Percentiles rank a stretch among this genome's conserved stretches.
phyloP scores from a whole-genome alignment of 306 rosid genomes.

The Arachis hypogaea region DNA sequence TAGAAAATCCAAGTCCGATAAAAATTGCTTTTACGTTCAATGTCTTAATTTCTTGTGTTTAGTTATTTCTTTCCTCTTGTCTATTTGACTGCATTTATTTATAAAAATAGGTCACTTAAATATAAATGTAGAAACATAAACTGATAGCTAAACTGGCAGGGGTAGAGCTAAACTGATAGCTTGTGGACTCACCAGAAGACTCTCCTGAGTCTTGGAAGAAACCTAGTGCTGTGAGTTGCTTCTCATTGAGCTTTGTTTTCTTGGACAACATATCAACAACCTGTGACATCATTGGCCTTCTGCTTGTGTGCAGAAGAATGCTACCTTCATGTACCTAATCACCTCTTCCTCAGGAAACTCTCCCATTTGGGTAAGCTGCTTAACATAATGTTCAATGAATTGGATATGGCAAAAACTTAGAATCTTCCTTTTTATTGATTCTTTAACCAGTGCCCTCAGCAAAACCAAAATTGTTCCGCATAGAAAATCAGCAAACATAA shows the following conservation, averaged over 20 bases:
- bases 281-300: constrained; percentile 84
- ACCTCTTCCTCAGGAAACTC: constrained; percentile 77
- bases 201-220: constrained; percentile 59
- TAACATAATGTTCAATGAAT: background rate
- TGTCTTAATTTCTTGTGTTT: too few species aligned
- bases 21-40: too few species aligned
- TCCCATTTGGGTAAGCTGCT: constrained; percentile 63
- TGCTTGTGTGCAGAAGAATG: constrained; percentile 92
- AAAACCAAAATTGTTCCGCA: background rate
- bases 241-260: constrained; percentile 72
- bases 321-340: constrained; percentile 82
- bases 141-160: constrained; percentile 28
- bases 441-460: too few species aligned
- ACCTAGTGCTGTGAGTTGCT: constrained; percentile 80
- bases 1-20: too few species aligned
- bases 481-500: background rate
- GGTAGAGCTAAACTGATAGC: constrained; percentile 48
- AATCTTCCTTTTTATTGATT: too few species aligned
- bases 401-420: too few species aligned
- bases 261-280: constrained; percentile 83
- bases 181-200: constrained; percentile 25
- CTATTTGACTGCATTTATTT: too few species aligned
- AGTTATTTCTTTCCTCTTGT: too few species aligned
- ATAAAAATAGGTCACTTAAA: too few species aligned
- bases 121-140: too few species aligned